phyloP scores from a whole-genome alignment of 768 basidiomycete genomes.

The Leucosporidium yakuticum region DNA sequence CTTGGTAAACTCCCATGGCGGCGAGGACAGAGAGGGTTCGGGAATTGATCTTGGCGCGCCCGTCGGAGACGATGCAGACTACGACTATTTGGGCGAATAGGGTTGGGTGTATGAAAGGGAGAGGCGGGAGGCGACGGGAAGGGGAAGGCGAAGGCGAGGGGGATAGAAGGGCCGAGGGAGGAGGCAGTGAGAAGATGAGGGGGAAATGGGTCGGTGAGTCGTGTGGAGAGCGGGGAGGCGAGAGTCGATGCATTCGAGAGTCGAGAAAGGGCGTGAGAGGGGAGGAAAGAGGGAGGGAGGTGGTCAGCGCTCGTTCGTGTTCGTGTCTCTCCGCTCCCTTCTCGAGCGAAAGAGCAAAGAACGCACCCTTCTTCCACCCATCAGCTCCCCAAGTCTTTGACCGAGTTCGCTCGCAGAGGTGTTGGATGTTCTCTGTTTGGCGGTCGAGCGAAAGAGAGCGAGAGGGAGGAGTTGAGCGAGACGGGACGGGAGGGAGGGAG shows the following conservation, averaged over 20 bases:
- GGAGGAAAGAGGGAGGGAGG: no score
- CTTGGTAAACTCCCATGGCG: slow-evolving; percentile 90
- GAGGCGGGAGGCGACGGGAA: not conserved
- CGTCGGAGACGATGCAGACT: slow-evolving; percentile 46
- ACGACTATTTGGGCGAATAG: slow-evolving; percentile 30
- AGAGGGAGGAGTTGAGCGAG: no score
- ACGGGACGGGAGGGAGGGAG: no score
- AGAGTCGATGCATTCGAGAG: no score
- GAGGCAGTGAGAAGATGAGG: not conserved
- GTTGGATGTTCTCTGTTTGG: slow-evolving; percentile 63
- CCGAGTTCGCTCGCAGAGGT: slow-evolving; percentile 75
- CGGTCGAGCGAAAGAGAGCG: not conserved
- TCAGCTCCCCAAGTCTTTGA: slow-evolving; percentile 96
- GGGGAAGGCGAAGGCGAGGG: no score
- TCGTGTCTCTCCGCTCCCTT: slow-evolving; percentile 82
- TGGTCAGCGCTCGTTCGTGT: no score
- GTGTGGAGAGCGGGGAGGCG: no score
- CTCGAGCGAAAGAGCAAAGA: slow-evolving; percentile 73
- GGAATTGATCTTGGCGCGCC: slow-evolving; percentile 43
- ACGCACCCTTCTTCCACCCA: slow-evolving; percentile 79
- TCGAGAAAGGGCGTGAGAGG: no score
- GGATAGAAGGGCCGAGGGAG: no score
- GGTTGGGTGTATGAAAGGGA: not conserved
- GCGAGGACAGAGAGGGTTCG: slow-evolving; percentile 77
- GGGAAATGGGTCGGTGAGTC: not conserved